Evolutionary conservation across 192 early-diverging fungal species (phyloP).

Genomic region (Phycomyces nitens): DNA sequence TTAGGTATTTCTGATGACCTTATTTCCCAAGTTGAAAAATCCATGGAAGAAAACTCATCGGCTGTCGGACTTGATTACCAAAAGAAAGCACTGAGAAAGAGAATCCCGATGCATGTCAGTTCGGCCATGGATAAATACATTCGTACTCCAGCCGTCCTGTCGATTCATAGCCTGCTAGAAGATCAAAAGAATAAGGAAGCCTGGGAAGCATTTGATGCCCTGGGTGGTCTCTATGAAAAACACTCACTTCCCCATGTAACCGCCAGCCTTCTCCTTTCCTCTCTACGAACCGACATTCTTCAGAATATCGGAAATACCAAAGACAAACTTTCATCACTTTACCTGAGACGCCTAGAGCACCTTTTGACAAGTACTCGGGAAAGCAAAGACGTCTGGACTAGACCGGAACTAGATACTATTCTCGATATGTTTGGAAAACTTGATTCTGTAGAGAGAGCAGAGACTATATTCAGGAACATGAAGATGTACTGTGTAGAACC

Average conservation of each 20-base stretch:
- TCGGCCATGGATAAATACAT: conserved; percentile 6
- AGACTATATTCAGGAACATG: conserved; percentile 14
- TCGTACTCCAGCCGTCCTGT: conserved; percentile 1
- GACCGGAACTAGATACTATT: conserved; percentile 1
- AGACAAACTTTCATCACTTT: neutral
- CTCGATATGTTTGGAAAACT: conserved; percentile 14
- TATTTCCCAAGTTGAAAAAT: too few species aligned
- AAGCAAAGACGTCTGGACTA: neutral
- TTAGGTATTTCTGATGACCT: too few species aligned
- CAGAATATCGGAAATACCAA: neutral
- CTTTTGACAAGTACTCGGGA: neutral
- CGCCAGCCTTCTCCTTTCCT: neutral
- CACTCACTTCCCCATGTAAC: conserved; percentile 3
- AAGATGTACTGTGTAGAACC: conserved; percentile 3
- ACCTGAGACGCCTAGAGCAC: neutral
- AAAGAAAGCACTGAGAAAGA: neutral
- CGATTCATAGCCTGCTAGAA: conserved; percentile 8
- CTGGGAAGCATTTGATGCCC: conserved; percentile 8
- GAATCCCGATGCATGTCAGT: conserved; percentile 13
- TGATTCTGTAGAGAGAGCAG: conserved; percentile 1
- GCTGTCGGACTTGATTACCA: neutral
- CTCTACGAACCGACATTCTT: neutral
- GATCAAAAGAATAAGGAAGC: neutral
- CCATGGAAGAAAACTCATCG: neutral
- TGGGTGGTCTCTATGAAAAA: neutral